Percentiles rank a stretch among this genome's conserved stretches.
Evolutionary conservation across 2,329 filamentous ascomycete genomes (phyloP).

Genomic region (Capronia epimyces): DNA sequence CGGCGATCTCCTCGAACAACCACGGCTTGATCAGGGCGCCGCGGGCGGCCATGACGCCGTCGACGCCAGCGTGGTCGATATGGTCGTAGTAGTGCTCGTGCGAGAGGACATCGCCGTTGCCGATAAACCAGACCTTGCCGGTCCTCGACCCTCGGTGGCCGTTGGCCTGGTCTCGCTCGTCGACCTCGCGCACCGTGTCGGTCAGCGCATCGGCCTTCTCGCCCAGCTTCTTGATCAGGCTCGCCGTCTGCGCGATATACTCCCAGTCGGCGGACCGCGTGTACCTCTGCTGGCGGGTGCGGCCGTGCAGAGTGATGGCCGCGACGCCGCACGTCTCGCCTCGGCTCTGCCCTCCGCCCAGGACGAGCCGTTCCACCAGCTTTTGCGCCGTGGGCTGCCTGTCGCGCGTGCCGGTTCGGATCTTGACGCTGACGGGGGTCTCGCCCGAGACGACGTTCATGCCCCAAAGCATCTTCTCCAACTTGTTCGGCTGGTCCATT

Average conservation of each 20-base stretch:
- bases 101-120: slow-evolving; percentile 94
- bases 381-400: slow-evolving; percentile 72
- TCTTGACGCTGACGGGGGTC: slow-evolving; percentile 89
- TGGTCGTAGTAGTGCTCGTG: slow-evolving; percentile 80
- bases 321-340: slow-evolving; percentile 78
- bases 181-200: slow-evolving; percentile 74
- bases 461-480: slow-evolving; percentile 90
- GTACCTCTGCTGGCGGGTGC: slow-evolving; percentile 91
- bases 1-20: slow-evolving; percentile 94
- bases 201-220: slow-evolving; percentile 58
- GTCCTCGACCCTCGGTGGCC: slow-evolving; percentile 36
- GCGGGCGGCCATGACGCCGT: slow-evolving; percentile 95
- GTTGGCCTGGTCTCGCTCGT: slow-evolving; percentile 64
- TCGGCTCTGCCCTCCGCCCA: slow-evolving; percentile 48
- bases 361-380: slow-evolving; percentile 73
- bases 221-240: slow-evolving; percentile 75
- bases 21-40: slow-evolving; percentile 96
- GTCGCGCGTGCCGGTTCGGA: slow-evolving; percentile 83
- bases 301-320: slow-evolving; percentile 90
- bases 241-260: slow-evolving; percentile 86
- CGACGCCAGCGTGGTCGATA: slow-evolving; percentile 70
- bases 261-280: slow-evolving; percentile 87
- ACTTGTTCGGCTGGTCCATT: slow-evolving; percentile 77
- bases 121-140: slow-evolving; percentile 79
- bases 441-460: slow-evolving; percentile 93